Conservation (phyloP, 1,284 basidiomycete genomes). For the Boletus semigastroideus region DNA sequence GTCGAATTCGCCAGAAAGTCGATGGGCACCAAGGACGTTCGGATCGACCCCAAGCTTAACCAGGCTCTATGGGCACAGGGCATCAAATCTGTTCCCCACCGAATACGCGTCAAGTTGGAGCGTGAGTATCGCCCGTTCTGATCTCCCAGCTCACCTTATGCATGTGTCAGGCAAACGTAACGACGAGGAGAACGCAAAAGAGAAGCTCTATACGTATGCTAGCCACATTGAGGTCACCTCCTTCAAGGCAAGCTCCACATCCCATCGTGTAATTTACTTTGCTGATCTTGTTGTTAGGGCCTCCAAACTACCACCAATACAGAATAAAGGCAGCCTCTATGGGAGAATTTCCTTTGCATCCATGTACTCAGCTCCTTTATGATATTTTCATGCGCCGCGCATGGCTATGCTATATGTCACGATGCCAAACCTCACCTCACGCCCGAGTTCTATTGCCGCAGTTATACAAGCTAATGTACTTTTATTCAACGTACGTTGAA, state of each 20-base stretch:
- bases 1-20: constrained; percentile 86
- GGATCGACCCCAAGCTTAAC: constrained; percentile 92
- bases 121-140: constrained; percentile 55
- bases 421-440: background rate
- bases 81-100: constrained; percentile 88
- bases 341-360: constrained; percentile 6
- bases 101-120: constrained; percentile 90
- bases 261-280: background rate
- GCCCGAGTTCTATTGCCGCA: background rate
- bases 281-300: constrained; percentile 48
- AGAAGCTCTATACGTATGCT: constrained; percentile 95
- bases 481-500: too few species aligned
- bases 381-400: constrained; percentile 11
- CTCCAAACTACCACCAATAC: constrained; percentile 81
- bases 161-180: constrained; percentile 25
- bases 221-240: constrained; percentile 75
- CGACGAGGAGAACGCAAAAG: constrained; percentile 95
- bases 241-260: constrained; percentile 73
- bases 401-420: constrained; percentile 12
- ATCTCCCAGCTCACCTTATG: background rate
- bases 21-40: constrained; percentile 93
- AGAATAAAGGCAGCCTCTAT: constrained; percentile 45
- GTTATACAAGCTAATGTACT: too few species aligned
- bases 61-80: constrained; percentile 89
- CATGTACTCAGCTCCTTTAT: constrained; percentile 17